Evolutionary conservation across 345 rosid species (phyloP), one percentile per base, ranked within the genome.

Genomic region (Theobroma cacao): DNA sequence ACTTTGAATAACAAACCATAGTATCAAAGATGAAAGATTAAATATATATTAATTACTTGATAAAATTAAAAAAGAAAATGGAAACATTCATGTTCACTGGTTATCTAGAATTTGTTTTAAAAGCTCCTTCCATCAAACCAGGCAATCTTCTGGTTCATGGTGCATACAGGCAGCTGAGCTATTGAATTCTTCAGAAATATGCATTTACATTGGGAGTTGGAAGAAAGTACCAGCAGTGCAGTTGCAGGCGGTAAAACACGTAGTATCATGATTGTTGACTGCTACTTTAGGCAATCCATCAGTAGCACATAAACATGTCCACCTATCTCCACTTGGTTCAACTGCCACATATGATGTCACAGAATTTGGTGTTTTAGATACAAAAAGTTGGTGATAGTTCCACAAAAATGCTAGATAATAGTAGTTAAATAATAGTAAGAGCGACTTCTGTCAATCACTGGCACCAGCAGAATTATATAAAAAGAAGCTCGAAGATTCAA

Each of bases 171-270:
- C 65, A 36, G 65, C 20, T 24, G 52, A 59, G n/a, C 67, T 61
- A 50, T 50, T 11, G 60, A 58, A 60, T 31, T 76, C 36, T 40
- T 62, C 18, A 55, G 7, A 81, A 75, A 17, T 0, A 62, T 3
- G 33, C 20, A 33, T 31, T 34, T 28, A 30, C 64, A 6, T n/a
- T 1, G 20, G 38, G 63, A 48, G 47, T 53, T 76, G 60, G 68
- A 71, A 77, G 74, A 56, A 76, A 47, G 30, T 88, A 95, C 99
- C 99, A 26, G 97, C 85, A 82, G 94, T 83, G 84, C 99, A 96
- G 84, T 92, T 92, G 91, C 99, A 93, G 62, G 94, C 84, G 4
- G 86, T 85, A 86, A 96, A 96, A 82, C 99, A 96, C 70, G 89
- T 60, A 40, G 86, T 69, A 59, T 85, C 85, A 31, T 82, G 87